phyloP scores from a whole-genome alignment of 2,329 filamentous ascomycete species.

The Sphaceloma murrayae region DNA sequence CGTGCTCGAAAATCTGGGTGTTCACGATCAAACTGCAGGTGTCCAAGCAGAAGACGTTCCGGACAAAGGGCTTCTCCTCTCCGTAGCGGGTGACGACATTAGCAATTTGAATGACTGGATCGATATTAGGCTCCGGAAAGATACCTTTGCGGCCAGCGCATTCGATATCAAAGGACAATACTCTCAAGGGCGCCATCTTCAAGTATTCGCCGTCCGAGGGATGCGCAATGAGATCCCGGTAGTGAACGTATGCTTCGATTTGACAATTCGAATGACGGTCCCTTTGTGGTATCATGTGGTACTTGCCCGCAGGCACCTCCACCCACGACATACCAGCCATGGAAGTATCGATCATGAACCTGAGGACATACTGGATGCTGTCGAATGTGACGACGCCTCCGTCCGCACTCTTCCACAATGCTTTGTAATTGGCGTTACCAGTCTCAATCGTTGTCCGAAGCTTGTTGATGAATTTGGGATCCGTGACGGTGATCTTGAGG shows the following conservation, averaged over 20 bases:
- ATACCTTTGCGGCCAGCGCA: slow-evolving; percentile 95
- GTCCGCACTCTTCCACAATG: slow-evolving; percentile 65
- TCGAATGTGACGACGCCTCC: slow-evolving; percentile 83
- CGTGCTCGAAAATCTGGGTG: slow-evolving; percentile 79
- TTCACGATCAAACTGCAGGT: slow-evolving; percentile 90
- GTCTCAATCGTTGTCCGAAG: slow-evolving; percentile 67
- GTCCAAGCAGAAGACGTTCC: slow-evolving; percentile 93
- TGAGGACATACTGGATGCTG: slow-evolving; percentile 85
- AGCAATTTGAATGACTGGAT: slow-evolving; percentile 96
- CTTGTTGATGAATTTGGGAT: slow-evolving; percentile 72
- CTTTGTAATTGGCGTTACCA: slow-evolving; percentile 77
- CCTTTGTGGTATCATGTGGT: slow-evolving; percentile 56
- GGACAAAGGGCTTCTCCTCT: slow-evolving; percentile 88
- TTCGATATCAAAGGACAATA: slow-evolving; percentile 96
- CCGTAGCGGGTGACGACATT: slow-evolving; percentile 92
- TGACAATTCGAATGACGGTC: slow-evolving; percentile 85
- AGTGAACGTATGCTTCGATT: slow-evolving; percentile 82
- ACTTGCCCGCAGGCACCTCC: slow-evolving; percentile 66
- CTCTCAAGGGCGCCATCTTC: slow-evolving; percentile 89
- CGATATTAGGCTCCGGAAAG: slow-evolving; percentile 83
- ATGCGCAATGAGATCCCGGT: slow-evolving; percentile 75
- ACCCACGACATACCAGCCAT: slow-evolving; percentile 98
- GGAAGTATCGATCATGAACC: slow-evolving; percentile 95
- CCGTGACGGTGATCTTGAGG: slow-evolving; percentile 83
- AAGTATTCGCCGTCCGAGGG: slow-evolving; percentile 88